Conservation (phyloP, 1,284 basidiomycete species). For the Amylostereum areolatum region DNA sequence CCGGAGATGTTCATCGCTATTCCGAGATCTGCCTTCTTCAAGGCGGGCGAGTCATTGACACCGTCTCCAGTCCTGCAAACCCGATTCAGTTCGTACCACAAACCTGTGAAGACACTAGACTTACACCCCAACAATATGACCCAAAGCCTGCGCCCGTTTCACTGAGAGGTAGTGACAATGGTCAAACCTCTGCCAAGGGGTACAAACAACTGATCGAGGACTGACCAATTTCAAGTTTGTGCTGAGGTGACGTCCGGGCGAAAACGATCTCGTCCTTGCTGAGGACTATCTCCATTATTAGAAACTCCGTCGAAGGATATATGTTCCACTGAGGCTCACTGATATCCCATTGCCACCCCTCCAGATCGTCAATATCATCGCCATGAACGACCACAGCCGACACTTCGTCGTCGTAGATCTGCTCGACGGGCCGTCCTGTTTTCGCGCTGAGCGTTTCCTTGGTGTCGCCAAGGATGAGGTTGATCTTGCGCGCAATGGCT, state of each 20-base stretch:
- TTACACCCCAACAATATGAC: constrained; percentile 67
- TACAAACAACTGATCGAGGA: constrained; percentile 1
- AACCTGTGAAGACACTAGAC: constrained; percentile 17
- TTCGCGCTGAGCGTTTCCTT: constrained; percentile 51
- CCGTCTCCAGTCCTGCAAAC: constrained; percentile 48
- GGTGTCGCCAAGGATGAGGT: constrained; percentile 57
- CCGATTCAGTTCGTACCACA: neutral
- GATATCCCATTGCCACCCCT: constrained; percentile 68
- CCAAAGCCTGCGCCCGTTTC: constrained; percentile 62
- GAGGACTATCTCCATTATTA: constrained; percentile 37
- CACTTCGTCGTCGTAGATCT: constrained; percentile 64
- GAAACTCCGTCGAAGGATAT: too few species aligned
- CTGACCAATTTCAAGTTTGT: constrained; percentile 65
- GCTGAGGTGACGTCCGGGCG: constrained; percentile 64
- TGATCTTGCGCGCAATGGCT: constrained; percentile 66
- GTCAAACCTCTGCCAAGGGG: neutral
- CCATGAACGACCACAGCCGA: constrained; percentile 61
- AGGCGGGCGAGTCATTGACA: constrained; percentile 65
- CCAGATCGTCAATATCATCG: constrained; percentile 54
- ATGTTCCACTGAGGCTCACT: too few species aligned
- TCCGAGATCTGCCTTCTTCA: constrained; percentile 68
- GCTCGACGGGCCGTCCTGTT: constrained; percentile 46
- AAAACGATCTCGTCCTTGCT: constrained; percentile 66
- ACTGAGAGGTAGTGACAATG: constrained; percentile 29
- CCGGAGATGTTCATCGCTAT: constrained; percentile 74